Conservation (phyloP, 768 basidiomycete species). For the Royoungia palumana region DNA sequence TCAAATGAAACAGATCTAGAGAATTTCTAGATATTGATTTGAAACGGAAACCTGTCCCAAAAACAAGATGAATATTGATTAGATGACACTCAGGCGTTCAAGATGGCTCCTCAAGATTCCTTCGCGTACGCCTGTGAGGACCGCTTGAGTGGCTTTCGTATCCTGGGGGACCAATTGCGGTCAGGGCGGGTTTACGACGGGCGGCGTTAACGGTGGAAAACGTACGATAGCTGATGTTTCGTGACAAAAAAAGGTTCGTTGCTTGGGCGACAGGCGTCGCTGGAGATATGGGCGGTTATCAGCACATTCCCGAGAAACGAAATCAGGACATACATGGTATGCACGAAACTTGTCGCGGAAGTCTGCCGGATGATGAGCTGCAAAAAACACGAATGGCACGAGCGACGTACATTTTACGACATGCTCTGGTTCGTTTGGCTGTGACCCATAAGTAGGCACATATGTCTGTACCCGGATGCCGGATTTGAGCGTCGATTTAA, state of each 20-base stretch:
- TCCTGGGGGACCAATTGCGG: conserved; percentile 25
- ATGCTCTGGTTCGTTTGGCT: conserved; percentile 53
- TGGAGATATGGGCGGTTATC: conserved; percentile 21
- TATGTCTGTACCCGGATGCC: conserved; percentile 56
- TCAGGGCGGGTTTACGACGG: neutral
- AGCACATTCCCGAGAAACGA: neutral
- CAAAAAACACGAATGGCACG: neutral
- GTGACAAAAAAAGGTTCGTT: conserved; percentile 62
- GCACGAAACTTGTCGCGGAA: conserved; percentile 66
- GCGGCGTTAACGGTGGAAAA: conserved; percentile 3
- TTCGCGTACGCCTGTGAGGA: conserved; percentile 42
- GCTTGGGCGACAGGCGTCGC: conserved; percentile 54
- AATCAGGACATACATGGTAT: conserved; percentile 49
- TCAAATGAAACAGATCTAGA: too few relatives aligned
- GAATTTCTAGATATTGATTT: too few relatives aligned
- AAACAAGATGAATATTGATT: neutral
- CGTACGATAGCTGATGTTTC: conserved; percentile 70
- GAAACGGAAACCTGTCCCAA: neutral
- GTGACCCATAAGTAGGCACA: conserved; percentile 59
- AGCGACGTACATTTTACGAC: conserved; percentile 58
- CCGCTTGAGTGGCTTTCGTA: conserved; percentile 36
- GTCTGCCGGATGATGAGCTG: conserved; percentile 36
- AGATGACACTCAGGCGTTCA: conserved; percentile 30
- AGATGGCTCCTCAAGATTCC: conserved; percentile 36
- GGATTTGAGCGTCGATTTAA: conserved; percentile 50